A percentile compares a stretch with the other conserved stretches of the same genome.
phyloP scores from a whole-genome alignment of 495 filamentous ascomycete genomes.

The Pseudotulostoma volvatum region DNA sequence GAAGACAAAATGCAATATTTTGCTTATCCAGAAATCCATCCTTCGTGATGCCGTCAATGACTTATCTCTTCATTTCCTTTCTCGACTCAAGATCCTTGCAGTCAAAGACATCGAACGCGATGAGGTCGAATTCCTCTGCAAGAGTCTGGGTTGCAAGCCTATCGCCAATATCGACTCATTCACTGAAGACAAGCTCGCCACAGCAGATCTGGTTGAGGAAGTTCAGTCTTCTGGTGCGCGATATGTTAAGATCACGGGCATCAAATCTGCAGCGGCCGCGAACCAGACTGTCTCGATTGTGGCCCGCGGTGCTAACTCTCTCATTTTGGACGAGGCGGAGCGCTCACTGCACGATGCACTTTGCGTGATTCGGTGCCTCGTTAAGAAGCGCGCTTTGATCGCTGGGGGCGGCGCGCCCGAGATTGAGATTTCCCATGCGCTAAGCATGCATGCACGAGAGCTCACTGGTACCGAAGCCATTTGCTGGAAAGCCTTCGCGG shows the following conservation, averaged over 20 bases:
- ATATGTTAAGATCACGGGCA: constrained; percentile 87
- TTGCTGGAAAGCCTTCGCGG: constrained; percentile 97
- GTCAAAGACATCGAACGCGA: constrained; percentile 97
- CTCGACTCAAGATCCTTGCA: constrained; percentile 85
- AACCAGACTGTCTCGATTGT: constrained; percentile 88
- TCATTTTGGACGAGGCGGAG: constrained; percentile 95
- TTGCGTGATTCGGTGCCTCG: constrained; percentile 90
- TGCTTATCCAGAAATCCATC: constrained; percentile 97
- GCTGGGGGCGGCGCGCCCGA: constrained; percentile 93
- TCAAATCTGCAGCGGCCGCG: constrained; percentile 40
- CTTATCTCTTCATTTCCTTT: constrained; percentile 88
- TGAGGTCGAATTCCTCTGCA: constrained; percentile 98
- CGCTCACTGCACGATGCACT: constrained; percentile 91
- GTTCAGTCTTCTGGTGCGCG: constrained; percentile 70
- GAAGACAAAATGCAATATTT: constrained; percentile 97
- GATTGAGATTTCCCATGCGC: constrained; percentile 74
- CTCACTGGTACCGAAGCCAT: constrained; percentile 85
- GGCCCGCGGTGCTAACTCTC: constrained; percentile 78
- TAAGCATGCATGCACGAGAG: constrained; percentile 64
- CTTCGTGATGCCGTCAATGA: constrained; percentile 96
- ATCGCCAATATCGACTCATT: constrained; percentile 98
- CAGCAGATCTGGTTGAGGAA: constrained; percentile 91
- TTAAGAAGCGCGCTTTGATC: constrained; percentile 97
- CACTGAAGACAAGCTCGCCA: constrained; percentile 95
- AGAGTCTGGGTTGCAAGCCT: constrained; percentile 92